phyloP scores from a whole-genome alignment of 106 monocot species.

The Dioscorea zingiberensis region DNA sequence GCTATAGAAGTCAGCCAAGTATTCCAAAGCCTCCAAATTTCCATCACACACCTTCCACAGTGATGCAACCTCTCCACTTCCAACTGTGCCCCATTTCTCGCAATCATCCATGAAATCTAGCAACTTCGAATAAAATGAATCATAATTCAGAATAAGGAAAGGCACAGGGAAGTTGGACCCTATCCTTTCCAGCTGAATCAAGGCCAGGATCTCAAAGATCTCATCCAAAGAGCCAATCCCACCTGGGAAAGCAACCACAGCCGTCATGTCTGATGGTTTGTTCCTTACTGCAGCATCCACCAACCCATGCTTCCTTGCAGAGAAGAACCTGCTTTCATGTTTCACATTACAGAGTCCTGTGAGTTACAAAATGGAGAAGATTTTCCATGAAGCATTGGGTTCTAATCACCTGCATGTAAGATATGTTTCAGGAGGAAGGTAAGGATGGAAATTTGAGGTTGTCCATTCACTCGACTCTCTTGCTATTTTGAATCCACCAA shows the following conservation, averaged over 20 bases:
- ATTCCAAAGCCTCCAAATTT: conserved; percentile 78
- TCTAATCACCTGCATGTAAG: conserved; percentile 76
- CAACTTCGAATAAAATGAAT: conserved; percentile 78
- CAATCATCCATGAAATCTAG: conserved; percentile 71
- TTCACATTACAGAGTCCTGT: neutral
- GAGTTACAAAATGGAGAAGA: neutral
- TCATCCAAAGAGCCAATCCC: conserved; percentile 92
- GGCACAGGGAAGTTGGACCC: conserved; percentile 77
- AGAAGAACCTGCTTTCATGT: conserved; percentile 69
- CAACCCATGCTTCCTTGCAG: conserved; percentile 85
- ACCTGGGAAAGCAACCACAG: conserved; percentile 81
- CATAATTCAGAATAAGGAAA: conserved; percentile 86
- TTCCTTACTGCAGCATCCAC: conserved; percentile 82
- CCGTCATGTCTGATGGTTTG: conserved; percentile 52
- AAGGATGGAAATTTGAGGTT: conserved; percentile 74
- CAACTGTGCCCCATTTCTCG: conserved; percentile 67
- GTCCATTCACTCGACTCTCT: conserved; percentile 87
- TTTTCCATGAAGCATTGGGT: neutral
- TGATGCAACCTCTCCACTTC: conserved; percentile 57
- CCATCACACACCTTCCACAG: conserved; percentile 72
- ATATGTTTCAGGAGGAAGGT: conserved; percentile 68
- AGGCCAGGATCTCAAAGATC: conserved; percentile 76
- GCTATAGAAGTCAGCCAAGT: conserved; percentile 61
- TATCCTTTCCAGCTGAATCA: conserved; percentile 80
- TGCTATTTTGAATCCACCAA: conserved; percentile 88